Evolutionary conservation across 495 filamentous ascomycete genomes (phyloP).

Genomic region (Neurospora tetraspora): DNA sequence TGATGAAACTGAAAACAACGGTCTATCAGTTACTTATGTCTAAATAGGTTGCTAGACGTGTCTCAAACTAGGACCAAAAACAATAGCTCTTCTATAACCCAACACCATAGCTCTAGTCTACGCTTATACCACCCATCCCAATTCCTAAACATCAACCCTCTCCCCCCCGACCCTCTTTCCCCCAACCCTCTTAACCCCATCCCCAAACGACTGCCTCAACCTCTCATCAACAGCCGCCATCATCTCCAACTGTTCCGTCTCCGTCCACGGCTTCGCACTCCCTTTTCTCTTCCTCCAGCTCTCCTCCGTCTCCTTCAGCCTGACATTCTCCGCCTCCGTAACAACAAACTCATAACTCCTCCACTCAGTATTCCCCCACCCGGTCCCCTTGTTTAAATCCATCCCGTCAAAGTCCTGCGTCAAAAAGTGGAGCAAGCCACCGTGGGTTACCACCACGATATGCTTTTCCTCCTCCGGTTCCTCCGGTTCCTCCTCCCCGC

Average conservation of each 20-base stretch:
- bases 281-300: constrained; percentile 45
- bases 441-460: constrained; percentile 51
- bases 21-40: neutral
- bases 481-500: constrained; percentile 34
- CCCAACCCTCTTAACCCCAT: neutral
- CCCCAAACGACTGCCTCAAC: constrained; percentile 20
- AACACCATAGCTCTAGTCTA: neutral
- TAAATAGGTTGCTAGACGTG: neutral
- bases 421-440: constrained; percentile 52
- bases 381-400: constrained; percentile 53
- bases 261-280: constrained; percentile 34
- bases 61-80: neutral
- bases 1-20: neutral
- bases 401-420: constrained; percentile 73
- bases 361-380: constrained; percentile 78
- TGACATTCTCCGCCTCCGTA: constrained; percentile 31
- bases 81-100: neutral
- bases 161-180: neutral
- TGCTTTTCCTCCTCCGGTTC: constrained; percentile 26
- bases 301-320: constrained; percentile 47
- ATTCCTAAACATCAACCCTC: neutral
- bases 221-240: constrained; percentile 18
- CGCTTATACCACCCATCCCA: neutral
- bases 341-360: constrained; percentile 66
- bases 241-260: constrained; percentile 34